These are phyloP conservation scores for Dioszegia crocea DNA, from an alignment of 768 basidiomycete species.

Conservation along the genomic window DNA sequence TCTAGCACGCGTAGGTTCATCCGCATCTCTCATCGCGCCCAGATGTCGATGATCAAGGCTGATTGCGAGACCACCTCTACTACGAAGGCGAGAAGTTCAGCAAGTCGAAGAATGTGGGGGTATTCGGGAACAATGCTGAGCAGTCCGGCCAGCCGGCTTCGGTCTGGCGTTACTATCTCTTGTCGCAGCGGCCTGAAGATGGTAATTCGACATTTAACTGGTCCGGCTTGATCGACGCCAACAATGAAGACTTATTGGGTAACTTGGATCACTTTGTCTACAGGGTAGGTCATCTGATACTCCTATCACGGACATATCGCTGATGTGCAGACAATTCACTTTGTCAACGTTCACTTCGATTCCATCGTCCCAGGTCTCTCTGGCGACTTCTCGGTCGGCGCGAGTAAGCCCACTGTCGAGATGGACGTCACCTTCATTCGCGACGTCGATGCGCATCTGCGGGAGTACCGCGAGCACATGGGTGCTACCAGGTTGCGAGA, in stretches of 20 bases:
- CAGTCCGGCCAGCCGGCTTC: constrained; percentile 89
- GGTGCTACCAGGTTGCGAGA: constrained; percentile 83
- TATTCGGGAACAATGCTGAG: constrained; percentile 89
- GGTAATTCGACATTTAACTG: constrained; percentile 95
- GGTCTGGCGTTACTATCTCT: constrained; percentile 94
- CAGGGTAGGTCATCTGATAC: constrained; percentile 54
- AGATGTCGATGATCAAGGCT: no score
- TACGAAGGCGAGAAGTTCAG: constrained; percentile 99
- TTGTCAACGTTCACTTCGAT: constrained; percentile 78
- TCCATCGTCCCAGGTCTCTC: constrained; percentile 73
- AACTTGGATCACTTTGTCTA: constrained; percentile 99
- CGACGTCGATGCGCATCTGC: constrained; percentile 72
- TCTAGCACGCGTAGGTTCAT: constrained; percentile 76
- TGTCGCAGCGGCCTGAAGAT: constrained; percentile 87
- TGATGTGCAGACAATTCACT: constrained; percentile 63
- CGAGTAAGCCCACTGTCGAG: constrained; percentile 49
- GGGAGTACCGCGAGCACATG: constrained; percentile 79
- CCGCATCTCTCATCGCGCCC: not conserved
- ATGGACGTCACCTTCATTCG: constrained; percentile 65
- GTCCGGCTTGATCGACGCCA: constrained; percentile 85
- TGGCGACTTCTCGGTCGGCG: constrained; percentile 58
- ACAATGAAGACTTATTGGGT: constrained; percentile 89
- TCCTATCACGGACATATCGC: not conserved
- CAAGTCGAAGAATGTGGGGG: constrained; percentile 88
- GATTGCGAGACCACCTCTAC: constrained; percentile 76